Base-by-base conservation (phyloP, 345 rosid genomes). In the Eucalyptus fibrosa region DNA sequence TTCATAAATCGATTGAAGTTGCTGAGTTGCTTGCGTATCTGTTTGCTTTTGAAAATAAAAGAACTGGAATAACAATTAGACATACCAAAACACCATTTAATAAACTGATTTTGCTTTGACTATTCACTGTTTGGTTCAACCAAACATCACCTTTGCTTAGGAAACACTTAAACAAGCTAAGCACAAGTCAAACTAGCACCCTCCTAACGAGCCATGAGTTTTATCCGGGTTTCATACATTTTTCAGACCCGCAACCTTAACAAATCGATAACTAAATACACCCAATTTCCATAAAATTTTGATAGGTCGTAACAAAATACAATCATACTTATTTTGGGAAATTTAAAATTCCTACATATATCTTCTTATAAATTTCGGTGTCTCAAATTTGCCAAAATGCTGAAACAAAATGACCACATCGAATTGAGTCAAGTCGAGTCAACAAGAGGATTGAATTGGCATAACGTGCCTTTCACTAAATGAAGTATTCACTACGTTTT, bases 271-370 rank as follows among this genome's bases (percentile, higher is more conserved):
- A 40, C 42, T 34, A 23, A 37, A 40, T 77, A 21, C 42, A 40
- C 42, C 45, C 2, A 72, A 37, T 37, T 19, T 72, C 28, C 26
- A 1, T 19, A 19, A 72, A 72, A 51, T 51, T 69, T 18, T 69
- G 44, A 69, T 34, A 34, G 44, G 44, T 69, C 1, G 0, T 32
- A 34, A 37, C 3, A 37, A 72, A 37, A 77, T 37, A 37, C 5
- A 0, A 37, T 1, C 15, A 1, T 19, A 10, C 45, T 7, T 37
- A 5, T 72, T 72, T 34, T 3, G 0, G 8, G 4, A 5, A 34
- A 72, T 34, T 37, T 1, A 19, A 34, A 72, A 34, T 72, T 34
- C 5, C 45, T 18, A 18, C 47, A 19, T 5, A 72, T 42, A 37
- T 72, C 14, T 37, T 72, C 82, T 12, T 34, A 0, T 40, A 10